phyloP scores from a whole-genome alignment of 805 yeast species.

The Barnettozyma wickerhamii region DNA sequence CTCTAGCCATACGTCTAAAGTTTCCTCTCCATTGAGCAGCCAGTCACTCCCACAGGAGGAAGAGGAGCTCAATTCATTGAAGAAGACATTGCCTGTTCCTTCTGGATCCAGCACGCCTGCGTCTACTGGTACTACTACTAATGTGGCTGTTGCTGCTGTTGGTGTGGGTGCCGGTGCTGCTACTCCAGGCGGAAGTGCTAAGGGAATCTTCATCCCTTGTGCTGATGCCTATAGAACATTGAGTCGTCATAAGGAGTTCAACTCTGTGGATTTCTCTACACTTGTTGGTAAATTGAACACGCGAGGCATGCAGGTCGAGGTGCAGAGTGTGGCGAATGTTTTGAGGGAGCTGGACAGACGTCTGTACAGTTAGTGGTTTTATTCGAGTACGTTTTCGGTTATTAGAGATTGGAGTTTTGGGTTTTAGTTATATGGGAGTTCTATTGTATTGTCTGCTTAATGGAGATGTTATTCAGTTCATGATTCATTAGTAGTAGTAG shows the following conservation, averaged over 20 bases:
- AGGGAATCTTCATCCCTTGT: constrained; percentile 71
- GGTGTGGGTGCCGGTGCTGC: background rate
- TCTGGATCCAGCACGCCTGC: too few species aligned
- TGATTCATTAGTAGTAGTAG: too few species aligned
- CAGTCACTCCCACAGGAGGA: constrained; percentile 12
- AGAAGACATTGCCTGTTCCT: constrained; percentile 2
- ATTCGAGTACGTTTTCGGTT: background rate
- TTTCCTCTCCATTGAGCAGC: constrained; percentile 22
- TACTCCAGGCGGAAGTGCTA: constrained; percentile 11
- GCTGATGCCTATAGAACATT: constrained; percentile 87
- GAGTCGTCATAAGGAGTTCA: constrained; percentile 75
- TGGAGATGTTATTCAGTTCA: background rate
- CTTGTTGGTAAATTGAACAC: constrained; percentile 74
- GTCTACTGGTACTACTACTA: too few species aligned
- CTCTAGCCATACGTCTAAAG: constrained; percentile 23
- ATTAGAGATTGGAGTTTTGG: background rate
- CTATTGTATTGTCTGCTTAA: too few species aligned
- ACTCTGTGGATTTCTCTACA: constrained; percentile 65
- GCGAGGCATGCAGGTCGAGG: constrained; percentile 87
- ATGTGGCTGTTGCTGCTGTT: too few species aligned
- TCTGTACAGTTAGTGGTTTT: constrained; percentile 20
- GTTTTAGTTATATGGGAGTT: constrained; percentile 1
- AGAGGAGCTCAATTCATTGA: constrained; percentile 24
- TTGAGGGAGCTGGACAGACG: constrained; percentile 72
- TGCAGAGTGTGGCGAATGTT: constrained; percentile 83